phyloP scores from a whole-genome alignment of 1,284 basidiomycete genomes.

The Coriolopsis trogii region DNA sequence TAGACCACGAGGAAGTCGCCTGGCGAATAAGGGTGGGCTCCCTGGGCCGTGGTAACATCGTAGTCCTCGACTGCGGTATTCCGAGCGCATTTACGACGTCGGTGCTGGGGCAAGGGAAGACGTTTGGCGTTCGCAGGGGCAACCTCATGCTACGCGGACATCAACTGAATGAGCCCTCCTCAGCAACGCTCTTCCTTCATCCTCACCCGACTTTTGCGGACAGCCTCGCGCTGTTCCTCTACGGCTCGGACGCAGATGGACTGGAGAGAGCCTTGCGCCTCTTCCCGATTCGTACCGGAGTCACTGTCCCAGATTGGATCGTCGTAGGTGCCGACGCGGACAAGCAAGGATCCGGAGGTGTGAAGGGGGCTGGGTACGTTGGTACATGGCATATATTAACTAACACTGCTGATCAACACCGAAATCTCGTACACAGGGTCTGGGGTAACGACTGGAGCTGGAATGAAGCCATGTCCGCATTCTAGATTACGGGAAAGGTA shows the following conservation, averaged over 20 bases:
- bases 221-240: conserved; percentile 57
- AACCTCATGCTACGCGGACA: conserved; percentile 22
- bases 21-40: conserved; percentile 18
- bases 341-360: conserved; percentile 64
- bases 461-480: conserved; percentile 56
- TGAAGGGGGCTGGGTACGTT: conserved; percentile 73
- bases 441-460: conserved; percentile 52
- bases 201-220: conserved; percentile 56
- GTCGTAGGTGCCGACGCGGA: conserved; percentile 57
- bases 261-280: conserved; percentile 68
- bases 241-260: conserved; percentile 56
- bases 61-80: conserved; percentile 50
- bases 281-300: conserved; percentile 82
- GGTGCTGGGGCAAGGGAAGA: conserved; percentile 28
- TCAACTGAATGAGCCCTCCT: conserved; percentile 8
- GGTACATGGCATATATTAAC: background rate
- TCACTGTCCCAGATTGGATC: conserved; percentile 77
- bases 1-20: conserved; percentile 48
- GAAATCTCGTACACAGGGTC: conserved; percentile 26
- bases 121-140: conserved; percentile 35
- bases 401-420: conserved; percentile 13
- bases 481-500: conserved; percentile 43
- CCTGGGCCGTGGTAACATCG: conserved; percentile 53
- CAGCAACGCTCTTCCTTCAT: conserved; percentile 70
- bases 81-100: conserved; percentile 20